phyloP scores from a whole-genome alignment of 2,329 filamentous ascomycete genomes.

The Colletotrichum cuscutae region DNA sequence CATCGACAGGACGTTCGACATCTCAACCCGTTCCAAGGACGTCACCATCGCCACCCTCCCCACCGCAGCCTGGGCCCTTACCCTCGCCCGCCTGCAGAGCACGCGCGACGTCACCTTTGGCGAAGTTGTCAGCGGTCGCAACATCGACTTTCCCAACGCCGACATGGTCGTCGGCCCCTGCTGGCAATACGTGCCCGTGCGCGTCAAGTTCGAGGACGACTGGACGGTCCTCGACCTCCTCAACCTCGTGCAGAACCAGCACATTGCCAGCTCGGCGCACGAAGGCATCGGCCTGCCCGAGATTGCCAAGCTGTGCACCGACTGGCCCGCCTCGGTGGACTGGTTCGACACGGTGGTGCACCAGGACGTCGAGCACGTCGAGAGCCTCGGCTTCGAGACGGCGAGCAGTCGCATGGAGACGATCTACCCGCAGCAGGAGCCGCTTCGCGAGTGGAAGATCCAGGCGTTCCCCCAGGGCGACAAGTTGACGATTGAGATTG shows the following conservation, averaged over 20 bases:
- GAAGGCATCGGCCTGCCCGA: slow-evolving; percentile 66
- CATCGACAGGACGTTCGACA: slow-evolving; percentile 54
- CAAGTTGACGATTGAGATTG: slow-evolving; percentile 65
- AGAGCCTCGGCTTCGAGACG: slow-evolving; percentile 56
- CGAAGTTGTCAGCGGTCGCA: slow-evolving; percentile 73
- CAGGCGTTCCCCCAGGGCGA: slow-evolving; percentile 68
- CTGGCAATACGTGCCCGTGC: slow-evolving; percentile 74
- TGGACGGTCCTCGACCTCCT: slow-evolving; percentile 66
- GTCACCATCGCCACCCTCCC: slow-evolving; percentile 73
- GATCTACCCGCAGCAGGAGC: slow-evolving; percentile 67
- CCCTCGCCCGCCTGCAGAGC: slow-evolving; percentile 64
- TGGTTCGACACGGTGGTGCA: slow-evolving; percentile 69
- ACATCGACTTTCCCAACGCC: slow-evolving; percentile 64
- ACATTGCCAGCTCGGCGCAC: slow-evolving; percentile 64
- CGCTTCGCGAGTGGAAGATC: slow-evolving; percentile 67
- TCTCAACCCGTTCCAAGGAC: slow-evolving; percentile 60
- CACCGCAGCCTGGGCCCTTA: slow-evolving; percentile 74
- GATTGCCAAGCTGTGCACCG: slow-evolving; percentile 59
- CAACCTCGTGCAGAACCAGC: slow-evolving; percentile 64
- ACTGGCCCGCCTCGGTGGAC: slow-evolving; percentile 51
- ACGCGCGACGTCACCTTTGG: slow-evolving; percentile 71
- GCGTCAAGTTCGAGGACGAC: slow-evolving; percentile 62
- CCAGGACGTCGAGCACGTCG: slow-evolving; percentile 71
- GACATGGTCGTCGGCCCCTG: slow-evolving; percentile 72
- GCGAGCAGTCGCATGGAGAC: slow-evolving; percentile 61